These are phyloP conservation scores for Boletus sp. DNA, from an alignment of 1,284 basidiomycete species.

Conservation along the genomic window DNA sequence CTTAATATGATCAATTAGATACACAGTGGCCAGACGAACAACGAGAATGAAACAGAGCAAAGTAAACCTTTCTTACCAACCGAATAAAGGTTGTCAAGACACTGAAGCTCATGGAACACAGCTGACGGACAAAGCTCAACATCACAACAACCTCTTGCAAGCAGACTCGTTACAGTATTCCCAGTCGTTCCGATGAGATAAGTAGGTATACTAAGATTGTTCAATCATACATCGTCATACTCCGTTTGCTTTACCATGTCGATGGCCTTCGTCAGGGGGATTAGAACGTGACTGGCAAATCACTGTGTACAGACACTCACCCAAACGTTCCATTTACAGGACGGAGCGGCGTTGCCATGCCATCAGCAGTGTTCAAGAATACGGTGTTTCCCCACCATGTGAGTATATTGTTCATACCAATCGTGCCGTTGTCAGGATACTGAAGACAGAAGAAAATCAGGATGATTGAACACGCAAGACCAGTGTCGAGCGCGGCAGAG, in stretches of 20 bases:
- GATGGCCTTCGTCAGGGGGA: conserved; percentile 10
- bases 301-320: conserved; percentile 11
- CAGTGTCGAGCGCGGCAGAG: conserved; percentile 50
- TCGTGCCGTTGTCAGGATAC: conserved; percentile 41
- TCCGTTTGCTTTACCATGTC: conserved; percentile 13
- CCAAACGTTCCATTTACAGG: conserved; percentile 25
- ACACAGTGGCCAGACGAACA: no score
- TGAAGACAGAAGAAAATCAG: conserved; percentile 49
- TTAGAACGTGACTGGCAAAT: not conserved
- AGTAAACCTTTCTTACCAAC: not conserved
- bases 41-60: not conserved
- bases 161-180: not conserved
- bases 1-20: no score
- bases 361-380: conserved; percentile 41
- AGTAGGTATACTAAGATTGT: conserved; percentile 2
- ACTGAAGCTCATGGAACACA: no score
- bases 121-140: not conserved
- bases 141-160: not conserved
- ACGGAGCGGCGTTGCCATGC: conserved; percentile 26
- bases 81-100: no score
- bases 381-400: conserved; percentile 56
- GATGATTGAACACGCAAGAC: conserved; percentile 42
- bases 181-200: not conserved
- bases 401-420: conserved; percentile 41
- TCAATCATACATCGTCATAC: not conserved